These are phyloP conservation scores for Penstemon newberryi DNA, from an alignment of 257 asterid genomes.

Conservation along the genomic window DNA sequence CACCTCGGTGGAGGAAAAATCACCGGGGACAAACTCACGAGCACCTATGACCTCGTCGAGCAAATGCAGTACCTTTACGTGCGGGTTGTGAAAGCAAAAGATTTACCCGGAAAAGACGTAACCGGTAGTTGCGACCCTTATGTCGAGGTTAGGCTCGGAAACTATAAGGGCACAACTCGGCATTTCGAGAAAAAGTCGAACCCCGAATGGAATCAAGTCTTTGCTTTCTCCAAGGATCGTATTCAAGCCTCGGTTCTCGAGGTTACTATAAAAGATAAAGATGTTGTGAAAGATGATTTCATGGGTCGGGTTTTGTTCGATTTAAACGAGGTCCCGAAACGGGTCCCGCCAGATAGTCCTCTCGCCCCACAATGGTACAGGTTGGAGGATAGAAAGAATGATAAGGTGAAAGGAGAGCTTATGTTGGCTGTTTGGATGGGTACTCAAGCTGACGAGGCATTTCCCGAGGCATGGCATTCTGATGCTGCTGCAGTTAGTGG, in stretches of 20 bases:
- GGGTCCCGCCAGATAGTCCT: constrained; percentile 75
- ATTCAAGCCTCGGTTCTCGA: constrained; percentile 66
- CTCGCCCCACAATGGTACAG: constrained; percentile 76
- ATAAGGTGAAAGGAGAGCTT: constrained; percentile 61
- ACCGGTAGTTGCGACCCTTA: constrained; percentile 71
- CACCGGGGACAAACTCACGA: constrained; percentile 64
- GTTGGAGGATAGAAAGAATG: constrained; percentile 54
- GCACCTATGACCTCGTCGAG: constrained; percentile 79
- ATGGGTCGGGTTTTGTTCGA: constrained; percentile 59
- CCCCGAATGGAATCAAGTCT: constrained; percentile 74
- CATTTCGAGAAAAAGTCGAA: constrained; percentile 66
- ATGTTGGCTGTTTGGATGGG: constrained; percentile 92
- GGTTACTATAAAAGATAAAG: constrained; percentile 66
- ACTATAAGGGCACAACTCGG: constrained; percentile 66
- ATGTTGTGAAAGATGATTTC: constrained; percentile 61
- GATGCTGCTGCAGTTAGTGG: constrained; percentile 67
- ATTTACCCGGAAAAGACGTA: constrained; percentile 60
- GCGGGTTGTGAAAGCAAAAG: constrained; percentile 70
- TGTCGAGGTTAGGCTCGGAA: constrained; percentile 64
- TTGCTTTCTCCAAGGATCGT: constrained; percentile 70
- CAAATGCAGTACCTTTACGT: constrained; percentile 79
- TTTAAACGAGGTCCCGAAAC: constrained; percentile 58
- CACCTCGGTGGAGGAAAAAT: constrained; percentile 72
- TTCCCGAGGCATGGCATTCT: constrained; percentile 75
- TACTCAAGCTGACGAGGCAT: constrained; percentile 73